A percentile compares a stretch with the other conserved stretches of the same genome.
Conservation (phyloP, 306 rosid species). For the Alnus glutinosa region DNA sequence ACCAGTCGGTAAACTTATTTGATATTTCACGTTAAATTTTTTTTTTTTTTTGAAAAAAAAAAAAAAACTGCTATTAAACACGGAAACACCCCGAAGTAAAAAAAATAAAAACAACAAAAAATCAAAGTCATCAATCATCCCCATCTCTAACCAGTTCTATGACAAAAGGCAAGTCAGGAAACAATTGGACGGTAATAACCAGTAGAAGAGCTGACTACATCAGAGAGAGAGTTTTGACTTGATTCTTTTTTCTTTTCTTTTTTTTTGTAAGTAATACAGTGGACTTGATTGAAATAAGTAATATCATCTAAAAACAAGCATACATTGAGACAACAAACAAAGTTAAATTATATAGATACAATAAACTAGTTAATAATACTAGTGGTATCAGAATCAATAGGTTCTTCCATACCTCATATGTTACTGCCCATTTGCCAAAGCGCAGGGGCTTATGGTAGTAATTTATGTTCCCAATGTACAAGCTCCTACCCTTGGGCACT, state of each 20-base stretch:
- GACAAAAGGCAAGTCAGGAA: not conserved
- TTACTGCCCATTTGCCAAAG: conserved; percentile 95
- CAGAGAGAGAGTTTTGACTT: not conserved
- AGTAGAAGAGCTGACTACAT: too few relatives aligned
- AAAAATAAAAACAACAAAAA: not conserved
- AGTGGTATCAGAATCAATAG: conserved; percentile 1
- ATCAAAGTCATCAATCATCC: not conserved
- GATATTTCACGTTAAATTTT: not conserved
- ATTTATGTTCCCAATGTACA: conserved; percentile 91
- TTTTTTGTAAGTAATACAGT: not conserved
- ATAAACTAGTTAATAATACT: not conserved
- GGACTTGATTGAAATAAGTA: not conserved
- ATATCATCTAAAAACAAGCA: not conserved
- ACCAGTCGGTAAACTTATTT: not conserved
- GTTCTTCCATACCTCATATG: conserved; percentile 68
- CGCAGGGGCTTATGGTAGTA: conserved; percentile 89
- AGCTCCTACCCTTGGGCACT: conserved; percentile 50
- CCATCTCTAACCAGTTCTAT: not conserved
- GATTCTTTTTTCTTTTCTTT: too few relatives aligned
- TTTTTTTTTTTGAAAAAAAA: too few relatives aligned
- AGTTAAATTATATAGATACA: not conserved
- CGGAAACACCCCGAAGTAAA: not conserved
- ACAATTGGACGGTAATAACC: not conserved
- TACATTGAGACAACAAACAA: not conserved
- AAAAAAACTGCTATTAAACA: too few relatives aligned